Percentiles rank a stretch among this genome's conserved stretches.
phyloP scores from a whole-genome alignment of 2,329 filamentous ascomycete genomes.

The Alternaria dauci region DNA sequence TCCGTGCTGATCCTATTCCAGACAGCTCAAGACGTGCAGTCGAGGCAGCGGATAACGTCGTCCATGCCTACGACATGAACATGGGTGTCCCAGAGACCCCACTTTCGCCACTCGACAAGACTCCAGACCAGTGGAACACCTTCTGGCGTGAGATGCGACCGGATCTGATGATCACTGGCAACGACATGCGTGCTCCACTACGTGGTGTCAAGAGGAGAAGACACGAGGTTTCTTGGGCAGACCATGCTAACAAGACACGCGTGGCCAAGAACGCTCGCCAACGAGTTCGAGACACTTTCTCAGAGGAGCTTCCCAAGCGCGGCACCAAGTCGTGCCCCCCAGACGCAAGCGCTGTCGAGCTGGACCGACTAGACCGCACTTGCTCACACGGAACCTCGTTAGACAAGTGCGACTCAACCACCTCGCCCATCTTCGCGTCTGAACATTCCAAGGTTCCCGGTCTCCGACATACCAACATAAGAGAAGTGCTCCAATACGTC shows the following conservation, averaged over 20 bases:
- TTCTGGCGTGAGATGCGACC: conserved; percentile 51
- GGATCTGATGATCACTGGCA: conserved; percentile 55
- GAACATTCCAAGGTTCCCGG: conserved; percentile 57
- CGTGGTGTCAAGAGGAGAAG: conserved; percentile 55
- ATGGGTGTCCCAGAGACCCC: conserved; percentile 76
- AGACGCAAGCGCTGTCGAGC: conserved; percentile 16
- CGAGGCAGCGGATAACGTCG: conserved; percentile 77
- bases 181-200: conserved; percentile 51
- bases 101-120: conserved; percentile 52
- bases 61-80: conserved; percentile 78
- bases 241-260: conserved; percentile 32
- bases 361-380: conserved; percentile 29
- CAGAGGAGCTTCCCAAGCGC: conserved; percentile 38
- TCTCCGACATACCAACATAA: conserved; percentile 57
- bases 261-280: conserved; percentile 36
- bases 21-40: conserved; percentile 76
- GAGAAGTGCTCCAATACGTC: conserved; percentile 61
- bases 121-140: conserved; percentile 35
- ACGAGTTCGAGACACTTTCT: conserved; percentile 40
- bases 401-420: conserved; percentile 36
- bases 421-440: conserved; percentile 44
- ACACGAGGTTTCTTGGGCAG: conserved; percentile 48
- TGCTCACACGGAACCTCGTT: conserved; percentile 35
- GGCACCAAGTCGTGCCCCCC: conserved; percentile 29
- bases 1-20: conserved; percentile 39